Evolutionary conservation across 306 rosid species (phyloP).

Genomic region (Castanopsis chinensis): DNA sequence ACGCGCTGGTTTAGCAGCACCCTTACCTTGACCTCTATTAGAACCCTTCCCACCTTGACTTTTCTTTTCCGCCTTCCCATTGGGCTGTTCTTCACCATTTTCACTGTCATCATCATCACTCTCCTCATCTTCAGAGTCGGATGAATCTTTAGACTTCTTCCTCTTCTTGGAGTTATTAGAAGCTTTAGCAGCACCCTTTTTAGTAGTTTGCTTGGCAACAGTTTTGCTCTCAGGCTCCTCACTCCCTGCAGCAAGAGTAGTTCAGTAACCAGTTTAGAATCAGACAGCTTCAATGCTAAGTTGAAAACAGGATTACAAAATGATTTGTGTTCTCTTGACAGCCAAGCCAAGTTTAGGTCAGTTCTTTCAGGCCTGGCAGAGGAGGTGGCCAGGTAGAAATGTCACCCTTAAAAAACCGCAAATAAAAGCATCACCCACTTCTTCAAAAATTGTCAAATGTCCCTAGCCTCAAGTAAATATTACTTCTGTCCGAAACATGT

Average conservation of each 20-base stretch:
- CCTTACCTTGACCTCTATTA: constrained; percentile 56
- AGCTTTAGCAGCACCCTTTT: constrained; percentile 57
- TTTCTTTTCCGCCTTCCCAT: constrained; percentile 47
- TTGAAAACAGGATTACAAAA: not conserved
- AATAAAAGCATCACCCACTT: not conserved
- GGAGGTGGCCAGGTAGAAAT: not conserved
- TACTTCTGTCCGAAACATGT: not conserved
- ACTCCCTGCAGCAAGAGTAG: constrained; percentile 38
- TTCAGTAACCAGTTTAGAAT: constrained; percentile 15
- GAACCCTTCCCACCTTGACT: constrained; percentile 49
- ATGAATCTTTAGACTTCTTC: constrained; percentile 63
- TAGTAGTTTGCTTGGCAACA: constrained; percentile 54
- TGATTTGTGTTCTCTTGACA: not conserved
- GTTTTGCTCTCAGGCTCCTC: constrained; percentile 34
- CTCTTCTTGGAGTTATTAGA: constrained; percentile 68
- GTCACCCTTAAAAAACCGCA: not conserved
- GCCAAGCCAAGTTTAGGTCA: not conserved
- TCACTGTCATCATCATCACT: constrained; percentile 49
- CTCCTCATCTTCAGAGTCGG: constrained; percentile 67
- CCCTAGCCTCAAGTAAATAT: not conserved
- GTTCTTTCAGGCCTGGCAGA: not conserved
- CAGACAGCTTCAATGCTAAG: not conserved
- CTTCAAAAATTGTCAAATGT: not conserved
- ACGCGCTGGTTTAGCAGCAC: constrained; percentile 42
- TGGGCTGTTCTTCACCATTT: constrained; percentile 51